These are phyloP conservation scores for Cenchrus fungigraminus DNA, from an alignment of 176 grass and related monocot genomes.

Conservation along the genomic window DNA sequence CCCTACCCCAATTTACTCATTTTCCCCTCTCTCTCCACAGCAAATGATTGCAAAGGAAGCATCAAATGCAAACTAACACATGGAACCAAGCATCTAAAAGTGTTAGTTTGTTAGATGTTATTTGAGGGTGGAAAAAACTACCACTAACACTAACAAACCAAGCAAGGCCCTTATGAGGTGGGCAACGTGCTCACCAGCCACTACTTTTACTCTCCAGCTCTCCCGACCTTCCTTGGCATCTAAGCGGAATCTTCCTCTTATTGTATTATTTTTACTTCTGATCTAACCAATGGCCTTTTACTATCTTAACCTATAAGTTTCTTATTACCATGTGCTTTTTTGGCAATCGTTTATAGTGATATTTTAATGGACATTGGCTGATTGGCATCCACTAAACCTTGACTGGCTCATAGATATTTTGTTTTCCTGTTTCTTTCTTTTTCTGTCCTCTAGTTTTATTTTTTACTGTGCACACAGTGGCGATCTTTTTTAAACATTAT, in stretches of 20 bases:
- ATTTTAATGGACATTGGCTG: not conserved
- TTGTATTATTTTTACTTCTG: not conserved
- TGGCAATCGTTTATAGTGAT: not conserved
- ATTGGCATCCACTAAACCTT: not conserved
- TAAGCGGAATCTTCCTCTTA: not conserved
- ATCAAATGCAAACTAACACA: too few relatives aligned
- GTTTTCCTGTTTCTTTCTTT: not conserved
- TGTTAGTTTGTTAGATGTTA: too few relatives aligned
- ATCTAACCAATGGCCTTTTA: not conserved
- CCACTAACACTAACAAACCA: too few relatives aligned
- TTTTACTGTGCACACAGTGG: slow-evolving; percentile 13
- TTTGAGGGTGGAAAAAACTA: too few relatives aligned
- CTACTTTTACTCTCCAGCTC: not conserved
- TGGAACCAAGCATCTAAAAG: too few relatives aligned
- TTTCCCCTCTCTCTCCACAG: too few relatives aligned
- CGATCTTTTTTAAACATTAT: slow-evolving; percentile 14
- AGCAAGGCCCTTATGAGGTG: not conserved
- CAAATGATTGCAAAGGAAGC: too few relatives aligned
- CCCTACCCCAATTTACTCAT: too few relatives aligned
- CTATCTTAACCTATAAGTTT: not conserved
- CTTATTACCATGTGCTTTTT: not conserved
- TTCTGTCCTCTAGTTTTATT: not conserved
- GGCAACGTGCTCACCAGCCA: slow-evolving; percentile 25
- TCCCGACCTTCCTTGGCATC: not conserved
- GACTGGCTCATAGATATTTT: not conserved